Evolutionary conservation across 306 rosid genomes (phyloP).

Genomic region (Medicago lupulina): DNA sequence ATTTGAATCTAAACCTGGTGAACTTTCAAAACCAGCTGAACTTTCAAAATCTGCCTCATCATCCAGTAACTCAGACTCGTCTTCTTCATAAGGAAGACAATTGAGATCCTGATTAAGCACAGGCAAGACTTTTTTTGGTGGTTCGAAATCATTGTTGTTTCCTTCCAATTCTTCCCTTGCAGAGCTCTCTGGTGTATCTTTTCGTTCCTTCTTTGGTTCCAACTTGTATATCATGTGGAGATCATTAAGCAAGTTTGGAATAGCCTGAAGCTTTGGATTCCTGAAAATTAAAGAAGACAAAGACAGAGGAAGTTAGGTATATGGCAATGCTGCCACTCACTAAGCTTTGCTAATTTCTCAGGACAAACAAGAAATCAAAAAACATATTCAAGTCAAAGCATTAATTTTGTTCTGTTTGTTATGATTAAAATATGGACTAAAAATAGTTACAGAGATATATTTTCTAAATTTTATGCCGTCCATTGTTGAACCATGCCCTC

Average conservation of each 20-base stretch:
- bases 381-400: background rate
- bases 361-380: background rate
- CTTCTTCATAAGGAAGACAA: conserved; percentile 64
- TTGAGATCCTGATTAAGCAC: conserved; percentile 76
- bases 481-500: background rate
- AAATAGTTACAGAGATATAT: conserved; percentile 6
- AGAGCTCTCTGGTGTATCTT: conserved; percentile 38
- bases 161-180: conserved; percentile 40
- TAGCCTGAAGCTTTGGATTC: conserved; percentile 62
- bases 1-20: conserved; percentile 60
- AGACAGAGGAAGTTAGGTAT: conserved; percentile 29
- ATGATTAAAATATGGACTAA: conserved; percentile 3
- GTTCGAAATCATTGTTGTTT: conserved; percentile 40
- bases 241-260: conserved; percentile 65
- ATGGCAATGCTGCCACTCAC: conserved; percentile 19
- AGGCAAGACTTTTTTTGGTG: conserved; percentile 46
- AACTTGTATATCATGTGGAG: conserved; percentile 54
- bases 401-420: background rate
- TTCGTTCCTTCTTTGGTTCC: conserved; percentile 37
- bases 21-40: conserved; percentile 49
- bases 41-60: conserved; percentile 47
- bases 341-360: conserved; percentile 28
- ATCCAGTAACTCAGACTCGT: conserved; percentile 48
- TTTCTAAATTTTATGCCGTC: background rate
- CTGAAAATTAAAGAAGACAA: conserved; percentile 45